These are phyloP conservation scores for Papilionanthe hybrid DNA, from an alignment of 116 monocot genomes.

Conservation along the genomic window DNA sequence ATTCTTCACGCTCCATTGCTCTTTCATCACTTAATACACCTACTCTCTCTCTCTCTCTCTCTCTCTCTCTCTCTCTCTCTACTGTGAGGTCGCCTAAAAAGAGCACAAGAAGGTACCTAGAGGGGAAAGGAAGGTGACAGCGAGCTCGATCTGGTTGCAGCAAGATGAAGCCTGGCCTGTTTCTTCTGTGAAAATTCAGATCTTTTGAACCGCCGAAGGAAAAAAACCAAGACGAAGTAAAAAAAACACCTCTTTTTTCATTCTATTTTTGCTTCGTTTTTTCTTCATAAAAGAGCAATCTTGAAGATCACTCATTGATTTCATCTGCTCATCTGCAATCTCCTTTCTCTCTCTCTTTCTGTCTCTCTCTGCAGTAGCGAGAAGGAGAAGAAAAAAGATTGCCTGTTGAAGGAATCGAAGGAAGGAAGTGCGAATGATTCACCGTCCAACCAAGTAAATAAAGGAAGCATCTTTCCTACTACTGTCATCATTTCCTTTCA, in stretches of 20 bases:
- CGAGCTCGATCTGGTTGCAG: not conserved
- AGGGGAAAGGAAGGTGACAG: not conserved
- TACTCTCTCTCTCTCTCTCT: not conserved
- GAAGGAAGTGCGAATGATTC: not conserved
- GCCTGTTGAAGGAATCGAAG: too few relatives aligned
- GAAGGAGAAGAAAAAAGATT: not conserved
- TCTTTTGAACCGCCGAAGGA: not conserved
- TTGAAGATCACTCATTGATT: not conserved
- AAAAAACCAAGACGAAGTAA: not conserved
- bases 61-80: slow-evolving; percentile 3
- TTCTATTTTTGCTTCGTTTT: not conserved
- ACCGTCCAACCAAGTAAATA: not conserved
- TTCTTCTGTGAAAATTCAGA: not conserved
- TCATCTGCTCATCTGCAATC: not conserved
- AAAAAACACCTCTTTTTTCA: not conserved
- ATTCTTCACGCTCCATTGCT: not conserved
- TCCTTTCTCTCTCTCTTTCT: not conserved
- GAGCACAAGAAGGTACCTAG: not conserved
- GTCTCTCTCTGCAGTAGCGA: not conserved
- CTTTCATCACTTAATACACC: not conserved
- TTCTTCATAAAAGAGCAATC: not conserved
- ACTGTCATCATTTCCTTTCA: not conserved
- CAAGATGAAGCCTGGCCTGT: not conserved
- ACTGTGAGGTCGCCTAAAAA: not conserved
- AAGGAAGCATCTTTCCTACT: not conserved